Percentiles rank a stretch among this genome's conserved stretches.
phyloP scores from a whole-genome alignment of 2,329 filamentous ascomycete genomes.

The Verticillium dahliae region DNA sequence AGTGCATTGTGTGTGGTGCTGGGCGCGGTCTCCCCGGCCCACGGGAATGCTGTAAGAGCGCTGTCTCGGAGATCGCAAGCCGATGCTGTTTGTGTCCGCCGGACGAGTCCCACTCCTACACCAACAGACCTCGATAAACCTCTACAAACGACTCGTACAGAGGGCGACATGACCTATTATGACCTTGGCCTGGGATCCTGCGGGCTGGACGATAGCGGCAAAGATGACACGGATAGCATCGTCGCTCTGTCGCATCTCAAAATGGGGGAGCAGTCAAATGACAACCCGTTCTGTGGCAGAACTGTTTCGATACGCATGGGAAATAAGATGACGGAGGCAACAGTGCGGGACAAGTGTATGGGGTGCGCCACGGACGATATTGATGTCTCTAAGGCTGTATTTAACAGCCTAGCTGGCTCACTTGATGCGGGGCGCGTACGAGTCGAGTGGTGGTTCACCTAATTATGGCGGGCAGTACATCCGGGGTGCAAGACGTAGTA shows the following conservation, averaged over 20 bases:
- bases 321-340: background rate
- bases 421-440: slow-evolving; percentile 2
- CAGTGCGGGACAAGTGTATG: slow-evolving; percentile 7
- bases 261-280: slow-evolving; percentile 7
- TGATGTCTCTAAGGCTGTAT: slow-evolving; percentile 5
- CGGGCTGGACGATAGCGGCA: background rate
- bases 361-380: slow-evolving; percentile 3
- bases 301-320: background rate
- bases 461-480: background rate
- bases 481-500: no score
- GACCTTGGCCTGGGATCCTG: slow-evolving; percentile 6
- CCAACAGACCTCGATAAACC: no score
- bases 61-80: background rate
- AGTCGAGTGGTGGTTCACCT: background rate
- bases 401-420: background rate
- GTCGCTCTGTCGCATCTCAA: slow-evolving; percentile 7
- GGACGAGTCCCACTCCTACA: slow-evolving; percentile 34
- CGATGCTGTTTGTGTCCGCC: slow-evolving; percentile 25
- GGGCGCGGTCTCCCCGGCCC: background rate
- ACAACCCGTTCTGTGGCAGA: slow-evolving; percentile 5
- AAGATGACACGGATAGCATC: background rate
- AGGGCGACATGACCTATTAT: slow-evolving; percentile 8
- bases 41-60: background rate
- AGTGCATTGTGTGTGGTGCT: background rate
- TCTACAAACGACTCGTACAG: background rate